Percentiles rank a stretch among this genome's conserved stretches.
These are phyloP conservation scores for Pseudohyphozyma bogoriensis DNA, from an alignment of 768 basidiomycete genomes.

Conservation along the genomic window DNA sequence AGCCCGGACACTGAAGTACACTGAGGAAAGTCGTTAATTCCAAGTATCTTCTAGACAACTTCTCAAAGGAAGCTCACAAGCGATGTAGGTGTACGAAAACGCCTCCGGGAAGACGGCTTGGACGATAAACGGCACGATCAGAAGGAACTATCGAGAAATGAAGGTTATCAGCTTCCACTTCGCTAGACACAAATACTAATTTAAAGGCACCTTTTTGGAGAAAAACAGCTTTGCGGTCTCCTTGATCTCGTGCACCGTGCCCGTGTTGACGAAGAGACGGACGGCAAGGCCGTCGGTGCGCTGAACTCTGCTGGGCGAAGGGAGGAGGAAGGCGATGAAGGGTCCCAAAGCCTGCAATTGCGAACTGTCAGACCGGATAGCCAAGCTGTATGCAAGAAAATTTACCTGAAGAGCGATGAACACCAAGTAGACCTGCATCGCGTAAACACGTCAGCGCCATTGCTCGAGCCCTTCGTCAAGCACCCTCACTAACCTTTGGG, in stretches of 20 bases:
- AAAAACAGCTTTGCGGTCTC: constrained; percentile 16
- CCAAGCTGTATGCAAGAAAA: not conserved
- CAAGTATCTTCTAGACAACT: no score
- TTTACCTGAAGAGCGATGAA: constrained; percentile 1
- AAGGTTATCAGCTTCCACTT: not conserved
- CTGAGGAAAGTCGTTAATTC: not conserved
- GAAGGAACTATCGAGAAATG: constrained; percentile 1
- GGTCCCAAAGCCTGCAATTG: constrained; percentile 5
- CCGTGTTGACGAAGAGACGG: constrained; percentile 6
- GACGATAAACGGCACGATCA: constrained; percentile 16
- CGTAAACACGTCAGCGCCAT: no score
- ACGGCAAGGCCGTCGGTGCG: constrained; percentile 15
- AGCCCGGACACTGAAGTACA: constrained; percentile 14
- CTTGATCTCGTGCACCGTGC: constrained; percentile 5
- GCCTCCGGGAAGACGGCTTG: constrained; percentile 18
- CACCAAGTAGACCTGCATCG: constrained; percentile 2
- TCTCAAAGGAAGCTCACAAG: not conserved
- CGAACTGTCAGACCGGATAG: not conserved
- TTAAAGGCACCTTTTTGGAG: not conserved
- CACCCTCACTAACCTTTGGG: constrained; percentile 4
- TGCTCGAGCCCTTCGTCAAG: no score
- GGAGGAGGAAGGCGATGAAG: constrained; percentile 14
- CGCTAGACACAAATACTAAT: no score
- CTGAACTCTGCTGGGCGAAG: constrained; percentile 15
- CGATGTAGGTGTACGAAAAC: constrained; percentile 10